Evolutionary conservation across 2,329 filamentous ascomycete species (phyloP).

Genomic region (Sporothrix dimorphospora): DNA sequence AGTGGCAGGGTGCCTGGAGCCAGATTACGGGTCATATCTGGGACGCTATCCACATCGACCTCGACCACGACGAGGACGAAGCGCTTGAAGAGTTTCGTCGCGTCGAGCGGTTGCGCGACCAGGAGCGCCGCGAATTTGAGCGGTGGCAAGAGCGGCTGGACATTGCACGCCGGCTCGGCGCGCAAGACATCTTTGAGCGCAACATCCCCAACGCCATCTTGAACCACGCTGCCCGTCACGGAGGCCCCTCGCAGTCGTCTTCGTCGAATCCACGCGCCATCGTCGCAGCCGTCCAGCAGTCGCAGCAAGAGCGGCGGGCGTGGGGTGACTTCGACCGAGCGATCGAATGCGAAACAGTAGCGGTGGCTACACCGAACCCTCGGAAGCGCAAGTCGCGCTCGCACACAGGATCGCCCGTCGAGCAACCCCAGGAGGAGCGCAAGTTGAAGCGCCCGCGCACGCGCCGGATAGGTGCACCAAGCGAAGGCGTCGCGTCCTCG

Average conservation of each 20-base stretch:
- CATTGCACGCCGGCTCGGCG: conserved; percentile 79
- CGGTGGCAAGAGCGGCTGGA: conserved; percentile 84
- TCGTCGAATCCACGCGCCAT: conserved; percentile 42
- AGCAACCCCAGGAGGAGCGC: conserved; percentile 71
- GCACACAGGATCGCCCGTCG: conserved; percentile 69
- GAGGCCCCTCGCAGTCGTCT: conserved; percentile 15
- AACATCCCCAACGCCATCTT: conserved; percentile 61
- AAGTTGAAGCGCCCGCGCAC: conserved; percentile 88
- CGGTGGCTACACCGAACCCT: conserved; percentile 49
- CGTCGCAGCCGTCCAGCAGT: conserved; percentile 65
- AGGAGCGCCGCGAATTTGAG: conserved; percentile 60
- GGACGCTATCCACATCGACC: conserved; percentile 72
- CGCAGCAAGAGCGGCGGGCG: conserved; percentile 76
- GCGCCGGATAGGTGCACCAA: conserved; percentile 60
- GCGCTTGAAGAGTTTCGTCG: conserved; percentile 56
- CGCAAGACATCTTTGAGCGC: conserved; percentile 70
- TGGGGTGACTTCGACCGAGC: conserved; percentile 92
- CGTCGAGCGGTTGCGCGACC: conserved; percentile 57
- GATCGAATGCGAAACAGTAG: conserved; percentile 63
- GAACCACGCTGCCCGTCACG: conserved; percentile 58
- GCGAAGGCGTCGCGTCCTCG: conserved; percentile 49
- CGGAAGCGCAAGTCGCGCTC: conserved; percentile 78
- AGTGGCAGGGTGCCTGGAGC: conserved; percentile 88
- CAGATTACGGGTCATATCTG: conserved; percentile 64
- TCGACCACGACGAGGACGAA: conserved; percentile 81